These are phyloP conservation scores for Trichosporon inkin DNA, from an alignment of 1,284 basidiomycete genomes.

Conservation along the genomic window DNA sequence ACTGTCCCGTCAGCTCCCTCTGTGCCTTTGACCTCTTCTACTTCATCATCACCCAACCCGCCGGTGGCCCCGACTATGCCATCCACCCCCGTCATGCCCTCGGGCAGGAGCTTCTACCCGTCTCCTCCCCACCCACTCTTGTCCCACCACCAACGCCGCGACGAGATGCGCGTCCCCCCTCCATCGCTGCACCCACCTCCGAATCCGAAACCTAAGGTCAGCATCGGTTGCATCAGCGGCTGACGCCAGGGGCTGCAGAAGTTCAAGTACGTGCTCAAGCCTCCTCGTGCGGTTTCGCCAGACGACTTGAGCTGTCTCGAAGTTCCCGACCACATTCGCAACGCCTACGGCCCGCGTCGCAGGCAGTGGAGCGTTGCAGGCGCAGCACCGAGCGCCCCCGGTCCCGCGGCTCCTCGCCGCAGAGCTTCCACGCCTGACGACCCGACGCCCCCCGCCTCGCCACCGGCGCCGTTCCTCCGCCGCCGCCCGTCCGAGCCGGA, in stretches of 20 bases:
- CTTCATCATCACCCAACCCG: neutral
- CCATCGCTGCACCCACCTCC: neutral
- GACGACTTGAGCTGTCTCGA: conserved; percentile 1
- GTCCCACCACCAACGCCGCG: neutral
- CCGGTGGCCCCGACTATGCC: neutral
- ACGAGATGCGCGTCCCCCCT: neutral
- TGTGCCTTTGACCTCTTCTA: neutral
- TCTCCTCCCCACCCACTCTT: neutral
- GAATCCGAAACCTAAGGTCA: neutral
- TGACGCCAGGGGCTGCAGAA: conserved; percentile 4
- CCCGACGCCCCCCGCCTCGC: neutral
- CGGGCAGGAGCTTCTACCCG: neutral
- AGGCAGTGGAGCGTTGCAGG: neutral
- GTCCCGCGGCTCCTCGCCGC: neutral
- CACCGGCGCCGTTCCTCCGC: neutral
- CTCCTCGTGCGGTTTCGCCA: neutral
- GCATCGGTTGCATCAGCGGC: neutral
- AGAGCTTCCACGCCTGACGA: neutral
- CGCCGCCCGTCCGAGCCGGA: conserved; percentile 3
- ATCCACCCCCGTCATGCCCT: neutral
- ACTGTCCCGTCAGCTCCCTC: conserved; percentile 5
- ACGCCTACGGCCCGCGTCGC: neutral
- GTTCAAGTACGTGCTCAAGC: conserved; percentile 7
- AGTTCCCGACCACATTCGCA: neutral
- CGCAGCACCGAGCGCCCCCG: neutral